Evolutionary conservation across 495 filamentous ascomycete genomes (phyloP), one percentile per base, ranked within the genome.

Genomic region (Penicillium steckii): DNA sequence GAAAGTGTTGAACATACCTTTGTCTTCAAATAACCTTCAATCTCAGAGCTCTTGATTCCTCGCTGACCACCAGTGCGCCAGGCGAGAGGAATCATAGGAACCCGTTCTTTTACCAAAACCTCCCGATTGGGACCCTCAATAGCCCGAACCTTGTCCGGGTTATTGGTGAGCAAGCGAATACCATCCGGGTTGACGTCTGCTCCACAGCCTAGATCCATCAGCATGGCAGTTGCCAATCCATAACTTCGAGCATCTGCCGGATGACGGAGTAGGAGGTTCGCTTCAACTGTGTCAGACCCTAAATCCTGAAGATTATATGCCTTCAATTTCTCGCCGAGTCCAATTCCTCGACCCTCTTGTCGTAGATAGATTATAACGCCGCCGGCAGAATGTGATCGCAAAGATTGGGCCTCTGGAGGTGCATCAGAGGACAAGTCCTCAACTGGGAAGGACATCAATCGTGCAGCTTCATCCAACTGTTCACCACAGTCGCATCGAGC

Each of bases 271-370:
- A 97, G 65, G 32, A 98, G 73, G 60, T 98, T 98, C 15, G 94
- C 94, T 68, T 98, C 92, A 2, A 97, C 94, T 0, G 94, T 98
- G 69, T 98, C 94, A 8, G 86, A 89, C 0, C 94, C 94, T 12
- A 98, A 74, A 69, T 98, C 94, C 62, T 98, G 94, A 21, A 98
- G 78, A 62, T 98, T 98, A 66, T 98, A 98, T 10, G 94, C 94
- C 73, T 98, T 97, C 13, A 98, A 77, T 70, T 98, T 98, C 73
- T 96, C 91, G 2, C 87, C 86, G 5, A 98, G 78, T 1, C 94
- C 94, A 54, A 98, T 98, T 0, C 94, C 94, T 4, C 94, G 87
- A 6, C 94, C 94, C 72, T 98, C 94, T 72, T 98, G 94, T 6
- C 94, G 85, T 3, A 98, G 76, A 62, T 98, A 99, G 49, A 99